Conservation (phyloP, 1,284 basidiomycete genomes). For the Tylopilus sp. region DNA sequence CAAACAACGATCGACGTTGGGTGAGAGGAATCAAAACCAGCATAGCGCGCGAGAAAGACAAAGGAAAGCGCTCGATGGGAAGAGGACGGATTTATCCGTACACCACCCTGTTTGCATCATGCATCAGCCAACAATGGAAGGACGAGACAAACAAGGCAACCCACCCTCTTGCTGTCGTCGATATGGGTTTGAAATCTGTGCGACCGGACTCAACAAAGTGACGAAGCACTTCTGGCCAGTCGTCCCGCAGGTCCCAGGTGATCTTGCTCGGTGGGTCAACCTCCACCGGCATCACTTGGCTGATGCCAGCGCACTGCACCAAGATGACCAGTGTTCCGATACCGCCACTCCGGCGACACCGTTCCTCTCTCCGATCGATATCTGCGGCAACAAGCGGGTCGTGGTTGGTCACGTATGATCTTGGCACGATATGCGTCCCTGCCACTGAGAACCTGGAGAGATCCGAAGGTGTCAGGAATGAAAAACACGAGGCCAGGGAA, state of each 20-base stretch:
- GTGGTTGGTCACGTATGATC: constrained; percentile 59
- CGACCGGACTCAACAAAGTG: constrained; percentile 73
- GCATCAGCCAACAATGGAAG: constrained; percentile 14
- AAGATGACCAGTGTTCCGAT: constrained; percentile 71
- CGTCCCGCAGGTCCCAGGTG: constrained; percentile 67
- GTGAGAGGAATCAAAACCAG: not conserved
- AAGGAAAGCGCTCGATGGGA: constrained; percentile 5
- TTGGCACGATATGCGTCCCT: constrained; percentile 65
- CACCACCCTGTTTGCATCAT: constrained; percentile 28
- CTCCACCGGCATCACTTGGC: constrained; percentile 80
- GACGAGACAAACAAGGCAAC: constrained; percentile 22
- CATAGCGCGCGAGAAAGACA: constrained; percentile 11
- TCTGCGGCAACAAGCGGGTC: constrained; percentile 73
- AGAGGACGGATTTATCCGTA: constrained; percentile 33
- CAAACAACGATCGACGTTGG: constrained; percentile 35
- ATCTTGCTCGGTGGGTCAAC: constrained; percentile 73
- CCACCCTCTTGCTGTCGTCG: constrained; percentile 69
- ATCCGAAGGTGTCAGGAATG: constrained; percentile 17
- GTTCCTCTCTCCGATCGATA: constrained; percentile 72
- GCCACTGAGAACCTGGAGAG: constrained; percentile 59
- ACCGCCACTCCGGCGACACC: constrained; percentile 67
- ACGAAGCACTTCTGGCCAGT: constrained; percentile 65
- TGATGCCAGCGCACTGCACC: constrained; percentile 69
- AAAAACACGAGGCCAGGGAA: constrained; percentile 17
- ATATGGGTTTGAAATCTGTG: constrained; percentile 75